These are phyloP conservation scores for Lachancea nothofagi DNA, from an alignment of 805 yeast species.

Conservation along the genomic window DNA sequence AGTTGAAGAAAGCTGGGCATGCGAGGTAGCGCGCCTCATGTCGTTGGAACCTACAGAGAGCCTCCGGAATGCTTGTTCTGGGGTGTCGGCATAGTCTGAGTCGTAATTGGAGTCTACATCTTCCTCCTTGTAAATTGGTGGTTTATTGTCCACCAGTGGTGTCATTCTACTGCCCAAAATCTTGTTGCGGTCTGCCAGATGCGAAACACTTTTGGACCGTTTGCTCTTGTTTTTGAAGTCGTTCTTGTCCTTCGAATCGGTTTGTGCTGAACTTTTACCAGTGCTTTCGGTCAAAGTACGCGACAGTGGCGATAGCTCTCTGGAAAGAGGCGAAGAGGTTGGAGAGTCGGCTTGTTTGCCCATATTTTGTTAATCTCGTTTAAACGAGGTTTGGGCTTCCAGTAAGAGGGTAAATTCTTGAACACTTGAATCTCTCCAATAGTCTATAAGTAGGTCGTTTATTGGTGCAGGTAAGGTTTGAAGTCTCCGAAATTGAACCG, in stretches of 20 bases:
- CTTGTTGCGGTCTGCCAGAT: conserved; percentile 7
- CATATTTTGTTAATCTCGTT: background rate
- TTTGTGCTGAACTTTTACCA: background rate
- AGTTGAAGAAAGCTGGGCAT: conserved; percentile 71
- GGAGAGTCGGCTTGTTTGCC: conserved; percentile 3
- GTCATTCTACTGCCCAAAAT: conserved; percentile 7
- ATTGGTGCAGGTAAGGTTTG: too few relatives aligned
- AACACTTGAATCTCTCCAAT: conserved; percentile 1
- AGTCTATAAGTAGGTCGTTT: too few relatives aligned
- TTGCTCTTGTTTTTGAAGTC: conserved; percentile 6
- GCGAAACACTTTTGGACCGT: conserved; percentile 8
- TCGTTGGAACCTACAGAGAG: conserved; percentile 35
- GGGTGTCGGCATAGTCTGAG: background rate
- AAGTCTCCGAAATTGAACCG: too few relatives aligned
- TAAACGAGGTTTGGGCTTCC: background rate
- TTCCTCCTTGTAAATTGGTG: background rate
- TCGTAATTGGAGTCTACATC: conserved; percentile 2
- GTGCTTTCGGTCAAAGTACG: background rate
- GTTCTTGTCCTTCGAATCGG: background rate
- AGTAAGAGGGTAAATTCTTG: background rate
- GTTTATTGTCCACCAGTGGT: background rate
- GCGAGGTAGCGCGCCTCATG: conserved; percentile 54
- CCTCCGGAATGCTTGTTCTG: conserved; percentile 11
- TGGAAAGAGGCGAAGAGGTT: conserved; percentile 1
- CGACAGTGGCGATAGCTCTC: conserved; percentile 8